Conservation (phyloP, 768 basidiomycete genomes). For the Dendrothele bispora region DNA sequence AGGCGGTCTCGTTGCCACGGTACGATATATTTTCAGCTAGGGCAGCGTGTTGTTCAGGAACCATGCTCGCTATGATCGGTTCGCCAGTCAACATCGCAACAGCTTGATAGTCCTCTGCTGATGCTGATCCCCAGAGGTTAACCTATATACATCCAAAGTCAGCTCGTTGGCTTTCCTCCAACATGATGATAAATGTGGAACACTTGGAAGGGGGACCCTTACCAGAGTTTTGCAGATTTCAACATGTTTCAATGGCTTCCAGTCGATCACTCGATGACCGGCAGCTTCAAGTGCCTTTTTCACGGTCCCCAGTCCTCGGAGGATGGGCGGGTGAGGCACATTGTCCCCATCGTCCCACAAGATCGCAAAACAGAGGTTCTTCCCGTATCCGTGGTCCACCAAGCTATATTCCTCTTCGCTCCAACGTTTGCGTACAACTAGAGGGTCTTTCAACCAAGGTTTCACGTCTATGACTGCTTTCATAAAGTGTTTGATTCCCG, state of each 20-base stretch:
- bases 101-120: slow-evolving; percentile 43
- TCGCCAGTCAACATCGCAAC: slow-evolving; percentile 46
- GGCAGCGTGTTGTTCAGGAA: slow-evolving; percentile 24
- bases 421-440: slow-evolving; percentile 60
- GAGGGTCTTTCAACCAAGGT: slow-evolving; percentile 71
- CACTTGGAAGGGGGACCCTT: slow-evolving; percentile 5
- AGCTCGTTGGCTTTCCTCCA: too few relatives aligned
- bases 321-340: slow-evolving; percentile 63
- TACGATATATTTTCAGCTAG: slow-evolving; percentile 12
- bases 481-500: slow-evolving; percentile 65
- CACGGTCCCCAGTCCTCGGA: slow-evolving; percentile 54
- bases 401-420: slow-evolving; percentile 57
- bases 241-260: slow-evolving; percentile 55
- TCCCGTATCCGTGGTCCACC: slow-evolving; percentile 54
- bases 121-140: slow-evolving; percentile 46
- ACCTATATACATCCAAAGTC: too few relatives aligned
- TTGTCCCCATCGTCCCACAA: slow-evolving; percentile 67
- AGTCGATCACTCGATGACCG: slow-evolving; percentile 75
- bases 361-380: slow-evolving; percentile 54
- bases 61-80: slow-evolving; percentile 53
- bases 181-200: slow-evolving; percentile 6
- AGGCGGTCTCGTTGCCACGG: slow-evolving; percentile 30
- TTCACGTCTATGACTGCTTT: slow-evolving; percentile 56
- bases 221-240: slow-evolving; percentile 45
- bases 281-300: slow-evolving; percentile 57